phyloP scores from a whole-genome alignment of 495 filamentous ascomycete genomes.

The Penicillium waksmanii region DNA sequence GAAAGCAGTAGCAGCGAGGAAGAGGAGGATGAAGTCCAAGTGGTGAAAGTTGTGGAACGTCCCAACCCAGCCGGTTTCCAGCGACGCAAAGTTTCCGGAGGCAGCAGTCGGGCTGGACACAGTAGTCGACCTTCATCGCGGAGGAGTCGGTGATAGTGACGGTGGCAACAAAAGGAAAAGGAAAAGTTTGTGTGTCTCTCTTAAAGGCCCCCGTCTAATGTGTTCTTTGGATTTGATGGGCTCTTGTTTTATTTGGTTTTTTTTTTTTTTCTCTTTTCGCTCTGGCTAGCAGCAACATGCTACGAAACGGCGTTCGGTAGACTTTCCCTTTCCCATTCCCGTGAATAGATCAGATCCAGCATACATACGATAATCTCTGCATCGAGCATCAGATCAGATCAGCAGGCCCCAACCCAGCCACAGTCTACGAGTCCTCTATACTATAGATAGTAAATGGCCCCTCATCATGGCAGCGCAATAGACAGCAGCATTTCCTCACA shows the following conservation, averaged over 20 bases:
- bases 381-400: too few species aligned
- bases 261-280: conserved; percentile 6
- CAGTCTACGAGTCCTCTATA: too few species aligned
- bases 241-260: neutral
- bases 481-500: conserved; percentile 4
- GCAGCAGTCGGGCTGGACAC: conserved; percentile 4
- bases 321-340: neutral
- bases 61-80: conserved; percentile 26
- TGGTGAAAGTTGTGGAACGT: conserved; percentile 41
- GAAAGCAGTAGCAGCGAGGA: conserved; percentile 24
- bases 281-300: conserved; percentile 4
- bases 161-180: neutral
- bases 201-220: conserved; percentile 8
- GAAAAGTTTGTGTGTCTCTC: conserved; percentile 17
- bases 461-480: conserved; percentile 7
- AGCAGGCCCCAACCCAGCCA: too few species aligned
- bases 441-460: conserved; percentile 5
- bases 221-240: conserved; percentile 9
- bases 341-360: neutral
- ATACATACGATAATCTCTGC: neutral
- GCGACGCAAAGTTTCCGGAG: conserved; percentile 24
- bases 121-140: conserved; percentile 25
- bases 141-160: conserved; percentile 23
- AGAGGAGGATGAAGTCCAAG: conserved; percentile 40
- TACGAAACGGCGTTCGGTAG: conserved; percentile 12